Evolutionary conservation across 2,329 filamentous ascomycete species (phyloP).

Genomic region (Trichoderma atrobrunneum): DNA sequence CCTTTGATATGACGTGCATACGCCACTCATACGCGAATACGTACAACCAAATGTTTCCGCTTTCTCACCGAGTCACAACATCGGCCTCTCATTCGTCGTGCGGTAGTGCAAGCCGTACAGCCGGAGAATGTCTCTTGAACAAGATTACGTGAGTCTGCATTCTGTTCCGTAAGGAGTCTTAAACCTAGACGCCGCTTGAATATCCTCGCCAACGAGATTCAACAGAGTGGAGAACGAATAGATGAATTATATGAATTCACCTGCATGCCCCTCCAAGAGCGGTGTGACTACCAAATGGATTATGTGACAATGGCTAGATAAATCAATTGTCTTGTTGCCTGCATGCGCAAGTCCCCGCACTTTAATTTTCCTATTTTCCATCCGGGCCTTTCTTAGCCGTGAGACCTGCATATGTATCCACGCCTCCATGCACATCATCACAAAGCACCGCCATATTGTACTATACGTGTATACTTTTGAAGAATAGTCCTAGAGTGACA

Average conservation of each 20-base stretch:
- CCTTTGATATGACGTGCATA: not conserved
- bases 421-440: not conserved
- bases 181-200: not conserved
- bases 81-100: not conserved
- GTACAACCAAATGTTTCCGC: not conserved
- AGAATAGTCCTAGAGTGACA: not conserved
- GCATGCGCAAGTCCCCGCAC: not conserved
- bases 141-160: not conserved
- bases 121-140: not conserved
- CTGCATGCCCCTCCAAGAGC: not conserved
- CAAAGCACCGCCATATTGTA: not conserved
- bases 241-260: not conserved
- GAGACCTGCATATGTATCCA: not conserved
- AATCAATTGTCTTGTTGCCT: not conserved
- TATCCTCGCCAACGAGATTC: not conserved
- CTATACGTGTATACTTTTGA: not conserved
- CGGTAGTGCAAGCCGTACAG: not conserved
- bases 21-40: not conserved
- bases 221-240: not conserved
- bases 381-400: not conserved
- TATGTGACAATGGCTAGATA: not conserved
- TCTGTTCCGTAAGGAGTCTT: accelerated
- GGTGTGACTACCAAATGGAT: not conserved
- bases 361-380: not conserved
- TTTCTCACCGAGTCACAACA: not conserved